phyloP scores from a whole-genome alignment of 768 basidiomycete genomes.

The Stropharia rugosoannulata region DNA sequence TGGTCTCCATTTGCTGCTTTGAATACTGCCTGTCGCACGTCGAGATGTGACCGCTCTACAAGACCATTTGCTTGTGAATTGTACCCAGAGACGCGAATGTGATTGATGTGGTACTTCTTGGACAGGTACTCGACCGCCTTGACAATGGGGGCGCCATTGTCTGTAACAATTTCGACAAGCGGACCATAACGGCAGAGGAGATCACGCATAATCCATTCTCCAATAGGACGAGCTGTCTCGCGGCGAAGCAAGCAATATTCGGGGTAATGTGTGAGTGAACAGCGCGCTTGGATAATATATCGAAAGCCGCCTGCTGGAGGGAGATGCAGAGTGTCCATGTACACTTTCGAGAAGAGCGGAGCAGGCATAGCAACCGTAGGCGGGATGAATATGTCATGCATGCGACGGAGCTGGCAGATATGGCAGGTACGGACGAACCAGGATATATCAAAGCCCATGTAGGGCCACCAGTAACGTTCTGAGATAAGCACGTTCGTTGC shows the following conservation, averaged over 20 bases:
- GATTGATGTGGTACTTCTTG: constrained; percentile 17
- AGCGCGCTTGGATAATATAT: constrained; percentile 35
- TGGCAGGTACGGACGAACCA: constrained; percentile 28
- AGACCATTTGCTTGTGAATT: constrained; percentile 21
- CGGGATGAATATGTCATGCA: constrained; percentile 20
- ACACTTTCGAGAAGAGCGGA: constrained; percentile 29
- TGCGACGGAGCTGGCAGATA: constrained; percentile 24
- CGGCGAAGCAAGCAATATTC: constrained; percentile 26
- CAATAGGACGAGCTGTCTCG: constrained; percentile 26
- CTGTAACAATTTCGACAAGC: constrained; percentile 33
- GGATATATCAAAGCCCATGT: constrained; percentile 18
- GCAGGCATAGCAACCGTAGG: constrained; percentile 21
- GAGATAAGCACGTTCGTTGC: constrained; percentile 13
- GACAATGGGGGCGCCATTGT: constrained; percentile 28
- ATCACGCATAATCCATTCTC: constrained; percentile 27
- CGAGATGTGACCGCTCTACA: constrained; percentile 21
- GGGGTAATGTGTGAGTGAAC: constrained; percentile 29
- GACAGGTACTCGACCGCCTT: constrained; percentile 11
- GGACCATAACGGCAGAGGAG: constrained; percentile 32
- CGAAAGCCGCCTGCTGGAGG: constrained; percentile 27
- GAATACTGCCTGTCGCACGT: constrained; percentile 31
- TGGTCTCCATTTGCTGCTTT: constrained; percentile 32
- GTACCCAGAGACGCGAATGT: constrained; percentile 20
- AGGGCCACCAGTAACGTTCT: constrained; percentile 31
- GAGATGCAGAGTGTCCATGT: constrained; percentile 41